A percentile compares a stretch with the other conserved stretches of the same genome.
Conservation (phyloP, 2,329 filamentous ascomycete genomes). For the Mycosphaerelloides madeirae region DNA sequence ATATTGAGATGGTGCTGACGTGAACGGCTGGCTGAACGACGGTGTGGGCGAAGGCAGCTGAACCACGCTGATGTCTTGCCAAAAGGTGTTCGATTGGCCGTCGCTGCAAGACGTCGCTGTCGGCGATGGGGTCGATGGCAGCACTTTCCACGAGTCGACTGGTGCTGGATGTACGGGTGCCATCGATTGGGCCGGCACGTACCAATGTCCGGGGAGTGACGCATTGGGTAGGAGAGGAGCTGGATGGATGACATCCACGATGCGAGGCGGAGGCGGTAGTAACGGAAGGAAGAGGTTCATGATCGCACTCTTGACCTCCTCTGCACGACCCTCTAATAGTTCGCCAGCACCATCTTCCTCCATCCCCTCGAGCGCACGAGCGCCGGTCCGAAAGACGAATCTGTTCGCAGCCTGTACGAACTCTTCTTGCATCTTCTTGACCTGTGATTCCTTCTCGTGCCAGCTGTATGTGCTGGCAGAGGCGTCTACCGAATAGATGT, state of each 20-base stretch:
- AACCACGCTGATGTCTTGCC: conserved; percentile 72
- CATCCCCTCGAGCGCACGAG: conserved; percentile 83
- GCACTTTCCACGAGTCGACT: conserved; percentile 83
- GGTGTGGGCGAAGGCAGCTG: conserved; percentile 71
- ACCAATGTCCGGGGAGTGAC: conserved; percentile 69
- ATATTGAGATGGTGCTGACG: conserved; percentile 54
- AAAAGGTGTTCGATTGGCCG: conserved; percentile 65
- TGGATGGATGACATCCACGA: conserved; percentile 84
- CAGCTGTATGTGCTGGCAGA: conserved; percentile 87
- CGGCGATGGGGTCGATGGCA: conserved; percentile 81
- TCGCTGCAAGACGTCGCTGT: conserved; percentile 64
- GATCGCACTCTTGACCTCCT: conserved; percentile 87
- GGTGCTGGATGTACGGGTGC: conserved; percentile 62
- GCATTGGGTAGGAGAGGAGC: conserved; percentile 80
- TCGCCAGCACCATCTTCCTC: conserved; percentile 96
- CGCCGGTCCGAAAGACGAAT: conserved; percentile 88
- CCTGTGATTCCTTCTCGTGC: conserved; percentile 92
- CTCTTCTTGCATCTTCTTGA: conserved; percentile 96
- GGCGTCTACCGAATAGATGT: conserved; percentile 86
- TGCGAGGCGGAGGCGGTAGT: conserved; percentile 78
- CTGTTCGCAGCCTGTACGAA: conserved; percentile 96
- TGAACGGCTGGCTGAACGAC: conserved; percentile 72
- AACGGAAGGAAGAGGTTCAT: conserved; percentile 78
- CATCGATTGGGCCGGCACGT: conserved; percentile 56
- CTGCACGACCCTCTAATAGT: conserved; percentile 82